A percentile compares a stretch with the other conserved stretches of the same genome.
Evolutionary conservation across 176 grass and related monocot species (phyloP).

Genomic region (Pharus latifolius): DNA sequence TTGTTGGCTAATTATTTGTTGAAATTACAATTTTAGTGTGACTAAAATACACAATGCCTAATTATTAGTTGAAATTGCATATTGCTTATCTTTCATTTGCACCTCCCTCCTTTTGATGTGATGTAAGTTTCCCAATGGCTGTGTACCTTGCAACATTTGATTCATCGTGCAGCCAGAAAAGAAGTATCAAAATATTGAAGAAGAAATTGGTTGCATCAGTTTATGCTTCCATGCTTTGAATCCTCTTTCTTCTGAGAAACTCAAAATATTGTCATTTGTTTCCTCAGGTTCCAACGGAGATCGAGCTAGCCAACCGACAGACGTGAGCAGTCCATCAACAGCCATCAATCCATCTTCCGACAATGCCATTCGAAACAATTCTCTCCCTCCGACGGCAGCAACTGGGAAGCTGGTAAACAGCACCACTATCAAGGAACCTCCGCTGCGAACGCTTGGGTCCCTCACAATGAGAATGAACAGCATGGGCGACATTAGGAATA

Average conservation of each 20-base stretch:
- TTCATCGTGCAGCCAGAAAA: neutral
- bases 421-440: neutral
- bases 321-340: slow-evolving; percentile 9
- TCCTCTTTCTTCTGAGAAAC: neutral
- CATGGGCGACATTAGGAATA: slow-evolving; percentile 23
- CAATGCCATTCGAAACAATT: slow-evolving; percentile 9
- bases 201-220: neutral
- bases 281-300: slow-evolving; percentile 17
- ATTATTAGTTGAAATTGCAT: no score
- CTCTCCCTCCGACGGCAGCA: neutral
- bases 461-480: slow-evolving; percentile 26
- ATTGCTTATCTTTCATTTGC: neutral
- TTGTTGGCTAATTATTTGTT: no score
- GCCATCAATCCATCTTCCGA: no score
- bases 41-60: no score
- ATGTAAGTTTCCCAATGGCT: neutral
- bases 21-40: no score
- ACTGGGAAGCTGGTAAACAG: slow-evolving; percentile 1
- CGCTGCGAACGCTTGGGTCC: slow-evolving; percentile 25
- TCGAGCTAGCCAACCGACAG: slow-evolving; percentile 3
- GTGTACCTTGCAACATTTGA: neutral
- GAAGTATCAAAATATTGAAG: neutral
- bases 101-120: neutral
- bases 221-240: slow-evolving; percentile 16
- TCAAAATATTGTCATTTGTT: neutral